phyloP scores from a whole-genome alignment of 1,284 basidiomycete genomes.

The Irpex rosettiformis region DNA sequence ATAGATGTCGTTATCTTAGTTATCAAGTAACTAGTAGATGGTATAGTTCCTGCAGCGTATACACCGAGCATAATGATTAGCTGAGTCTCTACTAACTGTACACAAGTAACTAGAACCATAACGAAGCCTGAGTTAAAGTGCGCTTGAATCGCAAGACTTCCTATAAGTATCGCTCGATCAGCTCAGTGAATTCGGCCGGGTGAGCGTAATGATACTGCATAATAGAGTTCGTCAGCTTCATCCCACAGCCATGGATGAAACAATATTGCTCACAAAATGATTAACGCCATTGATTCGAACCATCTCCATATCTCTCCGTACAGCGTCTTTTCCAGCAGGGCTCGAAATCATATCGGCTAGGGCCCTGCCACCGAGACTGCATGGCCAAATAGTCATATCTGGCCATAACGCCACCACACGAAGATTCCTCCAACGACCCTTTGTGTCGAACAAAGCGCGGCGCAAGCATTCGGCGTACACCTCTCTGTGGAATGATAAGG shows the following conservation, averaged over 20 bases:
- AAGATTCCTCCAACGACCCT: slow-evolving; percentile 10
- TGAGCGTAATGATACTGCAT: neutral
- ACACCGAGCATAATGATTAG: no score
- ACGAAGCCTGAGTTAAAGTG: no score
- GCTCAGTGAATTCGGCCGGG: neutral
- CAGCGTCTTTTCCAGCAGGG: neutral
- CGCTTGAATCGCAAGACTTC: no score
- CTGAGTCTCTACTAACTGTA: no score
- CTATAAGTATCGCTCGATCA: no score
- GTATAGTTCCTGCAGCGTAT: no score
- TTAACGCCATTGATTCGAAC: slow-evolving; percentile 11
- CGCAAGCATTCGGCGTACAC: slow-evolving; percentile 8
- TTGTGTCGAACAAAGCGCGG: slow-evolving; percentile 9
- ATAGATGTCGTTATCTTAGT: no score
- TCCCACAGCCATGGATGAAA: neutral
- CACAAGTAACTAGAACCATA: no score
- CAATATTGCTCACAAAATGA: slow-evolving; percentile 16
- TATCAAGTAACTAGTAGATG: no score
- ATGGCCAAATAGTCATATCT: slow-evolving; percentile 12
- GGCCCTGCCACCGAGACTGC: slow-evolving; percentile 11
- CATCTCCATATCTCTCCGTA: slow-evolving; percentile 2
- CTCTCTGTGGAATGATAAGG: neutral
- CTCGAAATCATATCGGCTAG: neutral
- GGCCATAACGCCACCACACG: slow-evolving; percentile 12
- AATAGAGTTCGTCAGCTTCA: neutral